Evolutionary conservation across 305 asterid species (phyloP).

Genomic region (Fraxinus latifolia): DNA sequence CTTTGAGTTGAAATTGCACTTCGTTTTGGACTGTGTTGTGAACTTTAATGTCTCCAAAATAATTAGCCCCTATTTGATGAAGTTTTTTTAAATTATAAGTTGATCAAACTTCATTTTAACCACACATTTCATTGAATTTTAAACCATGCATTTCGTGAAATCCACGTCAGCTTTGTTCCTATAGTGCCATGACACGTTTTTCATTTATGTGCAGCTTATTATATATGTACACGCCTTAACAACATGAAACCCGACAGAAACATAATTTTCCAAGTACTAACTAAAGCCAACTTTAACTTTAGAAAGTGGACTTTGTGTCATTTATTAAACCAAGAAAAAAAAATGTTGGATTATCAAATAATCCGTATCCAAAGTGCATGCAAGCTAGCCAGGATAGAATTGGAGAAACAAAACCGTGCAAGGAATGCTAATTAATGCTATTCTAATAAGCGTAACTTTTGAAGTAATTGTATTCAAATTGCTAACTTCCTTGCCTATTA

Average conservation of each 20-base stretch:
- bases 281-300: not conserved
- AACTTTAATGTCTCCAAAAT: not conserved
- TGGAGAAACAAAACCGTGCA: slow-evolving; percentile 9
- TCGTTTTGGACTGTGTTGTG: not conserved
- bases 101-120: no score
- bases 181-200: not conserved
- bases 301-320: slow-evolving; percentile 6
- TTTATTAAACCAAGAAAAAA: not conserved
- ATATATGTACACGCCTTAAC: not conserved
- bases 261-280: not conserved
- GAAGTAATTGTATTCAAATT: slow-evolving; percentile 12
- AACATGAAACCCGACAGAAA: not conserved
- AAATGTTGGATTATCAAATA: not conserved
- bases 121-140: no score
- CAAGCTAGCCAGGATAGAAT: not conserved
- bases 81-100: no score
- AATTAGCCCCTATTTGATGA: no score
- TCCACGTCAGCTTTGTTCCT: not conserved
- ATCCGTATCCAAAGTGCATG: slow-evolving; percentile 2
- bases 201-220: not conserved
- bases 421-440: not conserved
- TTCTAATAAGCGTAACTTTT: not conserved
- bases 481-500: slow-evolving; percentile 21
- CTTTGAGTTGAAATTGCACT: not conserved
- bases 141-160: no score